phyloP scores from a whole-genome alignment of 345 rosid genomes.

The Salix koriyanagi region DNA sequence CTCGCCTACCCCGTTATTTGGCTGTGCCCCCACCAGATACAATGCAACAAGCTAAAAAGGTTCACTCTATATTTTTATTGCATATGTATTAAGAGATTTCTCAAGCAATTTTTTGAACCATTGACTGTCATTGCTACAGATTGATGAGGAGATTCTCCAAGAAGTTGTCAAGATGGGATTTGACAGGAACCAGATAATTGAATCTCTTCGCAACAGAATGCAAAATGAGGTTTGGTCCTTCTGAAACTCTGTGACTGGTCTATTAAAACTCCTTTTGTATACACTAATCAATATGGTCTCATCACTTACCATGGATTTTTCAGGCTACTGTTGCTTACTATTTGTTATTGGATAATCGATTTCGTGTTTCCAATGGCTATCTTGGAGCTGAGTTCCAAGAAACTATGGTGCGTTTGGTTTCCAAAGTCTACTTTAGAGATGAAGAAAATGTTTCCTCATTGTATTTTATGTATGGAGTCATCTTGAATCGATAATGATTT shows the following conservation, averaged over 20 bases:
- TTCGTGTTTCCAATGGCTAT: conserved; percentile 69
- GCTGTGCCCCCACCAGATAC: conserved; percentile 87
- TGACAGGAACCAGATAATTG: conserved; percentile 60
- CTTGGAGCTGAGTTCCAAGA: conserved; percentile 77
- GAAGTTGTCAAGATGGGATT: conserved; percentile 73
- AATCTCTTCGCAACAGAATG: conserved; percentile 70
- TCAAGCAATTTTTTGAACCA: not conserved
- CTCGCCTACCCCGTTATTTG: conserved; percentile 78
- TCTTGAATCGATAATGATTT: not conserved
- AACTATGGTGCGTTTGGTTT: conserved; percentile 45
- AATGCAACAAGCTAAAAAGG: conserved; percentile 77
- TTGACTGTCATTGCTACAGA: conserved; percentile 41
- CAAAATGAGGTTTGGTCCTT: conserved; percentile 63
- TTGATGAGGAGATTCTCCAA: conserved; percentile 82
- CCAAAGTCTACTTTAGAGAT: not conserved
- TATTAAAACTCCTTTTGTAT: not conserved
- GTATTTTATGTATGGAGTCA: not conserved
- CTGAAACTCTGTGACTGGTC: conserved; percentile 5
- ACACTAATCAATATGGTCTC: not conserved
- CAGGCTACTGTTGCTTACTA: conserved; percentile 97
- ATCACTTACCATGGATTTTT: conserved; percentile 17
- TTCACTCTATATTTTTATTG: conserved; percentile 10
- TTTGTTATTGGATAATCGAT: conserved; percentile 71
- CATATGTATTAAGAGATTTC: not conserved
- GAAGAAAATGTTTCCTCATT: not conserved